phyloP scores from a whole-genome alignment of 441 rosid species.

The Syzygium malaccense region DNA sequence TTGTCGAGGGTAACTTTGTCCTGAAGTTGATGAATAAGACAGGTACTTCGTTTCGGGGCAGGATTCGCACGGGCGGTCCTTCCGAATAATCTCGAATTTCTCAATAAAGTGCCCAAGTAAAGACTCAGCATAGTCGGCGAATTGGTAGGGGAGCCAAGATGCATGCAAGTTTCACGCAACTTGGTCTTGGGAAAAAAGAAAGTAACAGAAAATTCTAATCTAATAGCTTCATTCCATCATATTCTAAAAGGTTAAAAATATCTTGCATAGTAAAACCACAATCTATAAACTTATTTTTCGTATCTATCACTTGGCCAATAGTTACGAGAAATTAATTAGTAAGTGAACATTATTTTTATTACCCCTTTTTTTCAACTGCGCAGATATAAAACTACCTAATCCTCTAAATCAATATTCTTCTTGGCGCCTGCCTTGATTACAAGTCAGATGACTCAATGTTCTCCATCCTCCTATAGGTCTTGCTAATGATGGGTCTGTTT shows the following conservation, averaged over 20 bases:
- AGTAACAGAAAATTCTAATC: background rate
- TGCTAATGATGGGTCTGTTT: background rate
- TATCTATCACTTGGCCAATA: background rate
- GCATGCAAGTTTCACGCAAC: background rate
- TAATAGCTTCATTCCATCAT: background rate
- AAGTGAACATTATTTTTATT: background rate
- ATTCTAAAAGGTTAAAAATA: background rate
- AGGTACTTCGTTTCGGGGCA: background rate
- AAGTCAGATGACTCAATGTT: too few species aligned
- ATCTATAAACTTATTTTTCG: background rate
- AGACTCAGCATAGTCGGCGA: background rate
- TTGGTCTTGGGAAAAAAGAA: background rate
- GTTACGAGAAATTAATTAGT: background rate
- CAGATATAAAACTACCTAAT: background rate
- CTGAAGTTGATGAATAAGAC: background rate
- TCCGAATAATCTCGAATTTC: background rate
- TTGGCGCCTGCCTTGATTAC: too few species aligned
- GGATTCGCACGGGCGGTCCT: background rate
- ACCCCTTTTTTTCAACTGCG: background rate
- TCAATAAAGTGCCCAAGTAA: background rate
- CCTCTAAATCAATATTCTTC: background rate
- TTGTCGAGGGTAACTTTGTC: background rate
- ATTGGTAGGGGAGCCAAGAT: background rate
- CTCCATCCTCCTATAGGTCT: too few species aligned
- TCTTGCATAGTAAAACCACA: background rate